Percentiles rank a stretch among this genome's conserved stretches.
phyloP scores from a whole-genome alignment of 257 asterid species.

The Dorcoceras hygrometricum region DNA sequence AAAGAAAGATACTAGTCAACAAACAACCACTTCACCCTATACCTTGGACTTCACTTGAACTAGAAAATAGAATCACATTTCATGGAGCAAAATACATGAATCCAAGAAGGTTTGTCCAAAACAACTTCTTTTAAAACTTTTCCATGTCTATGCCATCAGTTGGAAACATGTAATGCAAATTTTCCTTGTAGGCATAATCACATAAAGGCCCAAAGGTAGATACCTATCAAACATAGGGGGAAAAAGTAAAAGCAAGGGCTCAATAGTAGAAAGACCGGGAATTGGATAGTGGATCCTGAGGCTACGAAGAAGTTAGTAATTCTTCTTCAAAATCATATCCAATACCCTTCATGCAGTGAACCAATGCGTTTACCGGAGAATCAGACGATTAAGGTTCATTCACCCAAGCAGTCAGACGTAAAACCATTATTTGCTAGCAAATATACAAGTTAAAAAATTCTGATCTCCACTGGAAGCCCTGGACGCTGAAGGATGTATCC shows the following conservation, averaged over 20 bases:
- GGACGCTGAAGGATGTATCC: neutral
- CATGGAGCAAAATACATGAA: neutral
- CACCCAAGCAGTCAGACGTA: neutral
- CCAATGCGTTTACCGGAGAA: neutral
- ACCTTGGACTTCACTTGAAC: neutral
- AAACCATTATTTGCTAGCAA: neutral
- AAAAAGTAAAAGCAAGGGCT: neutral
- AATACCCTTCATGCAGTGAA: neutral
- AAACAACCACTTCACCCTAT: neutral
- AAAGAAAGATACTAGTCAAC: neutral
- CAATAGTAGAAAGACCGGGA: neutral
- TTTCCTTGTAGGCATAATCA: neutral
- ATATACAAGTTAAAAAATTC: neutral
- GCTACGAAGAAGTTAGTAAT: too few relatives aligned
- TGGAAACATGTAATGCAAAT: neutral
- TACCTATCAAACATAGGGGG: neutral
- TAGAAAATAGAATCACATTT: neutral
- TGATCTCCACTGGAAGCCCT: neutral
- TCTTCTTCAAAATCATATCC: neutral
- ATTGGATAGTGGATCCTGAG: neutral
- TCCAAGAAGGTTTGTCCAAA: neutral
- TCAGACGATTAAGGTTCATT: neutral
- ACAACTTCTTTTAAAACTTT: neutral
- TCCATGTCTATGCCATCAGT: neutral
- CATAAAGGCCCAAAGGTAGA: neutral